Percentiles rank a stretch among this genome's conserved stretches.
Evolutionary conservation across 2,329 filamentous ascomycete species (phyloP).

Genomic region (Botrytis porri): DNA sequence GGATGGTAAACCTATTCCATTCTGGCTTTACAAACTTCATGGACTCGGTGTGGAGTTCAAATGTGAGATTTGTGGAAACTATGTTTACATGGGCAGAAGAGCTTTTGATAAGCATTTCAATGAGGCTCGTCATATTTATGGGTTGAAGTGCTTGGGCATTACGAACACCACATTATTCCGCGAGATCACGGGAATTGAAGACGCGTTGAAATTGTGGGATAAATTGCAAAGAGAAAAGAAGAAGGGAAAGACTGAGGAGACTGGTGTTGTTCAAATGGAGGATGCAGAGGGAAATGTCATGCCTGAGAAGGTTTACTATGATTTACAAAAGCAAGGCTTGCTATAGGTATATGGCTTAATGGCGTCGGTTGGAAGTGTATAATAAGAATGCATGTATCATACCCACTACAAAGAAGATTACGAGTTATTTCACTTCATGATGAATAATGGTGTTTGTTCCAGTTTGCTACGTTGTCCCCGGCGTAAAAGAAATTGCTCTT

Average conservation of each 20-base stretch:
- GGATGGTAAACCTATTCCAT: constrained; percentile 98
- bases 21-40: constrained; percentile 97
- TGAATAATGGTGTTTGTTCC: neutral
- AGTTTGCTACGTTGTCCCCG: neutral
- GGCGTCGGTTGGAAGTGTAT: neutral
- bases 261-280: constrained; percentile 96
- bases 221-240: constrained; percentile 87
- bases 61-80: constrained; percentile 97
- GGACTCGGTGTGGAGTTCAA: constrained; percentile 91
- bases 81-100: constrained; percentile 95
- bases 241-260: constrained; percentile 70
- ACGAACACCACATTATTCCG: constrained; percentile 87
- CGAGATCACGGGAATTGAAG: constrained; percentile 89
- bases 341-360: constrained; percentile 47
- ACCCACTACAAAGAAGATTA: neutral
- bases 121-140: constrained; percentile 88
- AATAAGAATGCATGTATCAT: constrained; percentile 12
- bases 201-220: constrained; percentile 85
- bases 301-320: constrained; percentile 97
- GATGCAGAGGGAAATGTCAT: constrained; percentile 97
- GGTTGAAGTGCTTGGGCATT: constrained; percentile 89
- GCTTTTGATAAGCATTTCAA: constrained; percentile 99
- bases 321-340: constrained; percentile 88
- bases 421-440: neutral
- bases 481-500: neutral